Evolutionary conservation across 1,284 basidiomycete species (phyloP), one percentile per base, ranked within the genome.

Genomic region (Pyrrhoderma noxium): DNA sequence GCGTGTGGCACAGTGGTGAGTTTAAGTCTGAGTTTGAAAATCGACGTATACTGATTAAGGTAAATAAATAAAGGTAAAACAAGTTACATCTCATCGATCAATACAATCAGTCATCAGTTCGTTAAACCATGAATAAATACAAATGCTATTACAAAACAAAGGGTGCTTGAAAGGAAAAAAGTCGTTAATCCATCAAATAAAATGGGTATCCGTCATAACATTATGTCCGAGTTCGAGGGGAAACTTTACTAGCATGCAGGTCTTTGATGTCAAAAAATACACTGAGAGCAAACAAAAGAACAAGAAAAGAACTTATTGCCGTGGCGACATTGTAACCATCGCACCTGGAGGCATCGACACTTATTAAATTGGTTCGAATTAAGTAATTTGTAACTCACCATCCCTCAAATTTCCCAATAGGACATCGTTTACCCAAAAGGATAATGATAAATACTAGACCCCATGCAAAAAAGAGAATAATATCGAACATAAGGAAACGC

Each of bases 231-330:
- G 70, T 72, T 55, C 72, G 65, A 46, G 72, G 72, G 8, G 70
- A 72, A 11, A 58, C 64, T 56, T 76, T 78, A 64, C 80, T 82
- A 21, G 70, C 67, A 57, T 76, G 69, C 40, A 85, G 61, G 62
- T 85, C 83, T 62, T 82, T 79, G 52, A 85, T 72, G 53, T 77
- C 79, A 61, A 83, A 84, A 62, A 80, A 84, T 36, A 72, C 63
- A 58, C 73, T 78, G 27, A 80, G 58, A 3, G 70, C 72, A 58
- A 81, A 86, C 1, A 72, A 61, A 41, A 84, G 57, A 49, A 68
- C 71, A 7, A 83, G 64, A 38, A 86, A 57, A 60, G 76, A 82
- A 2, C 80, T 72, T 23, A 74, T 70, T 9, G 82, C 82, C 1
- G 75, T 72, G 4, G 80, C 82, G 11, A 78, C 67, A 59, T 84